phyloP scores from a whole-genome alignment of 148 eudicot genomes.

The Vaccinium myrtillus region DNA sequence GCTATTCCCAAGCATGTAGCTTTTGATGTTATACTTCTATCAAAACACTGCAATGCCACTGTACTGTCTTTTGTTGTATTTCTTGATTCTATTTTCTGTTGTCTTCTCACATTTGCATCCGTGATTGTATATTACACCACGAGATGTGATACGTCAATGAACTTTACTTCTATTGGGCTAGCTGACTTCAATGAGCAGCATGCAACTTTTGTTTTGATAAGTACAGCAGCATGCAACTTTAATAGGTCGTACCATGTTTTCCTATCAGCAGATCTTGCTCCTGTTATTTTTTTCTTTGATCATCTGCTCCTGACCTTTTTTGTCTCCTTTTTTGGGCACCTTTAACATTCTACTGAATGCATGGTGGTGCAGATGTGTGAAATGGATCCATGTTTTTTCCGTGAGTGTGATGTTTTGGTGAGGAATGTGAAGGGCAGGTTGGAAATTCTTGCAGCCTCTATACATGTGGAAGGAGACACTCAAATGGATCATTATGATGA shows the following conservation, averaged over 20 bases:
- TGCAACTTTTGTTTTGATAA: no score
- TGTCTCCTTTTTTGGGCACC: not conserved
- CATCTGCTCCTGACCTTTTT: not conserved
- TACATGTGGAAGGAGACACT: constrained; percentile 74
- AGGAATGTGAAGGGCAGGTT: constrained; percentile 77
- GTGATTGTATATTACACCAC: not conserved
- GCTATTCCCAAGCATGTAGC: not conserved
- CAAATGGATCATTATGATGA: constrained; percentile 65
- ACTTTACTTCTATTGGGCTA: not conserved
- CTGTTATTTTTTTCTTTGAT: no score
- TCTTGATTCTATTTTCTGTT: not conserved
- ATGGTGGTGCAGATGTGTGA: constrained; percentile 68
- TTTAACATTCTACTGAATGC: not conserved
- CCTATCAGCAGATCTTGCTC: not conserved
- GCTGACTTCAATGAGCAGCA: not conserved
- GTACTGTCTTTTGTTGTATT: not conserved
- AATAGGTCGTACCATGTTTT: not conserved
- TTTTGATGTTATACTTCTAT: not conserved
- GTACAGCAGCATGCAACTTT: not conserved
- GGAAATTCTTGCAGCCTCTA: constrained; percentile 85
- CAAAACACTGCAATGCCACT: not conserved
- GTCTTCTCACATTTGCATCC: not conserved
- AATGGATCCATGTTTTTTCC: constrained; percentile 71
- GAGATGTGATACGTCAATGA: not conserved
- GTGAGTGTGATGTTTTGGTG: constrained; percentile 72